A percentile compares a stretch with the other conserved stretches of the same genome.
Evolutionary conservation across 2,329 filamentous ascomycete genomes (phyloP).

Genomic region (Cercospora brassicicola): DNA sequence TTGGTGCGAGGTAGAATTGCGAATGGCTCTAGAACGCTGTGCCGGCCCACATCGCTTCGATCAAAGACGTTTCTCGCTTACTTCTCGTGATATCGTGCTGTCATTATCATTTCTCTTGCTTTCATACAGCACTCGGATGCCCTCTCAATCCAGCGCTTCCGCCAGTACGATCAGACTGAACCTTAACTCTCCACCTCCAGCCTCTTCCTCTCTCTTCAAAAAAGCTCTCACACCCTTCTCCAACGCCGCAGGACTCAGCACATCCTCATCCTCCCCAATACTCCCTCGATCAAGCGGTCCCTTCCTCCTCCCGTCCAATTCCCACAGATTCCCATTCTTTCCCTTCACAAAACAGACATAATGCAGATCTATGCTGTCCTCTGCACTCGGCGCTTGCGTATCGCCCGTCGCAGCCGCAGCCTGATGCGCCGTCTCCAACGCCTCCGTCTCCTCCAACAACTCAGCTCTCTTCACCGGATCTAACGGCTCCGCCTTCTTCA

Average conservation of each 20-base stretch:
- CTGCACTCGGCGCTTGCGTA: conserved; percentile 72
- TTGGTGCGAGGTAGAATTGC: not conserved
- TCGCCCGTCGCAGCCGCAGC: conserved; percentile 75
- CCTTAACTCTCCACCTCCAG: conserved; percentile 58
- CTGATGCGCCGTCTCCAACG: conserved; percentile 75
- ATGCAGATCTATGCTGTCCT: conserved; percentile 86
- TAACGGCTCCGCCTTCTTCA: conserved; percentile 70
- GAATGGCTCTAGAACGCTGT: not conserved
- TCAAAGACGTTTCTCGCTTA: too few species aligned
- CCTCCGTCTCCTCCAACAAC: conserved; percentile 73
- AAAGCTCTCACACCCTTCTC: conserved; percentile 66
- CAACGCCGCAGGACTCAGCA: conserved; percentile 69
- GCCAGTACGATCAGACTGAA: conserved; percentile 65
- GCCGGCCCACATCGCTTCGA: not conserved
- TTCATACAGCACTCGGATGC: not conserved
- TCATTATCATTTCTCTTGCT: not conserved
- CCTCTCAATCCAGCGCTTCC: conserved; percentile 54
- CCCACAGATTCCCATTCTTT: conserved; percentile 67
- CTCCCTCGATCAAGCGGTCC: conserved; percentile 67
- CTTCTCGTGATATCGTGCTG: not conserved
- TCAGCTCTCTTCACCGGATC: conserved; percentile 65
- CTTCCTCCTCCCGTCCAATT: conserved; percentile 73
- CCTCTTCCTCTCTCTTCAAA: conserved; percentile 57
- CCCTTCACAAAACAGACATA: conserved; percentile 93
- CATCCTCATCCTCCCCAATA: conserved; percentile 48